A percentile compares a stretch with the other conserved stretches of the same genome.
Conservation (phyloP, 306 rosid species). For the Vachellia collinsii region DNA sequence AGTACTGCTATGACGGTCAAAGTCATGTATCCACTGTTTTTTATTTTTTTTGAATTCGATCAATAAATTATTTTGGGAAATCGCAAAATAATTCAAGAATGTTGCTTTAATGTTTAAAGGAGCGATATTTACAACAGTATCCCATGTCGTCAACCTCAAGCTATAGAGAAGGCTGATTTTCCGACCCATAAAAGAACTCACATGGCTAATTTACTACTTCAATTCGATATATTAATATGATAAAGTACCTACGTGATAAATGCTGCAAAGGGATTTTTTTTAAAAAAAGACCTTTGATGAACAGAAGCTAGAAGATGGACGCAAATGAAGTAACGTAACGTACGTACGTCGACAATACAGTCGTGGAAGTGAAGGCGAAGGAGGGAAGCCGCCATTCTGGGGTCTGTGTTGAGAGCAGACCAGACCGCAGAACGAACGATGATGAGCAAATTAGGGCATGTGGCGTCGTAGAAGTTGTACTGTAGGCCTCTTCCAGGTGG, state of each 20-base stretch:
- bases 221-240: no score
- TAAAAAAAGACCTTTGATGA: no score
- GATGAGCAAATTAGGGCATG: constrained; percentile 55
- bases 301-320: background rate
- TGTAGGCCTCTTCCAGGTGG: background rate
- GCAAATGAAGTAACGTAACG: no score
- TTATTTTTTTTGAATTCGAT: no score
- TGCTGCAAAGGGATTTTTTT: no score
- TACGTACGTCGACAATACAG: constrained; percentile 71
- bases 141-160: background rate
- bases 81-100: background rate
- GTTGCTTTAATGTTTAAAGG: background rate
- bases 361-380: constrained; percentile 82
- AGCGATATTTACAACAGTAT: background rate
- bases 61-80: no score
- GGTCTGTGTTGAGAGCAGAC: constrained; percentile 56
- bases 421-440: constrained; percentile 50
- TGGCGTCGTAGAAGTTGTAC: constrained; percentile 47
- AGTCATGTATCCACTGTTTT: no score
- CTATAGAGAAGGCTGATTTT: no score
- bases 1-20: no score
- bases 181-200: no score
- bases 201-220: no score
- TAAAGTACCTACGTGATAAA: no score
- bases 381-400: constrained; percentile 73